These are phyloP conservation scores for Aotearoamyces nothofagi DNA, from an alignment of 2,329 filamentous ascomycete species.

Conservation along the genomic window DNA sequence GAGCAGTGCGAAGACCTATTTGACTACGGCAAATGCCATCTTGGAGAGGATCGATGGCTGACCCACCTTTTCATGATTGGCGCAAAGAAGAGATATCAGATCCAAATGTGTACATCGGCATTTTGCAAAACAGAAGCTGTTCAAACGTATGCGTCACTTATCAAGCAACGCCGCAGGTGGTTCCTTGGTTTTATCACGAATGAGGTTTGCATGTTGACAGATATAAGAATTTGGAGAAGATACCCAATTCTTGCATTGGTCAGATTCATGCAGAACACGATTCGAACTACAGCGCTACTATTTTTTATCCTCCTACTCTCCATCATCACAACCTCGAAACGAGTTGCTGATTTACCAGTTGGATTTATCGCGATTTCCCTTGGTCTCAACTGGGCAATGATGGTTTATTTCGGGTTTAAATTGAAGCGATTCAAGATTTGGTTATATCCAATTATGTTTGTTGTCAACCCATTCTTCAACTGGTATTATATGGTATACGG, in stretches of 20 bases:
- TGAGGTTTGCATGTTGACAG: slow-evolving; percentile 95
- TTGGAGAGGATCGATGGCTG: slow-evolving; percentile 92
- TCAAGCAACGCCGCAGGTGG: slow-evolving; percentile 93
- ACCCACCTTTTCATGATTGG: slow-evolving; percentile 99
- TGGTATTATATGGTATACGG: slow-evolving; percentile 97
- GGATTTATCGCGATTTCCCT: slow-evolving; percentile 89
- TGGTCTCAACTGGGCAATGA: slow-evolving; percentile 84
- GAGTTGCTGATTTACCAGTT: slow-evolving; percentile 64
- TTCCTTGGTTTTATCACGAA: slow-evolving; percentile 97
- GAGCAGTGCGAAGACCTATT: slow-evolving; percentile 93
- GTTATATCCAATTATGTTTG: slow-evolving; percentile 91
- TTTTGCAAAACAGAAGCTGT: slow-evolving; percentile 98
- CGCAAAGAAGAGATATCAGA: slow-evolving; percentile 83
- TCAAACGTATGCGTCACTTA: slow-evolving; percentile 67
- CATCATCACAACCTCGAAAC: slow-evolving; percentile 70
- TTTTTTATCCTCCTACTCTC: slow-evolving; percentile 92
- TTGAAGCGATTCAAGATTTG: slow-evolving; percentile 84
- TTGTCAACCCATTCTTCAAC: slow-evolving; percentile 93
- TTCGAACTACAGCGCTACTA: slow-evolving; percentile 80
- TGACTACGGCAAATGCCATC: slow-evolving; percentile 88
- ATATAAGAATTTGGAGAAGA: slow-evolving; percentile 77
- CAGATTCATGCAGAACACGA: slow-evolving; percentile 91
- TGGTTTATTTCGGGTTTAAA: slow-evolving; percentile 88
- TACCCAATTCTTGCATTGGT: slow-evolving; percentile 80
- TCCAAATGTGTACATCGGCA: slow-evolving; percentile 92